Base-by-base conservation (phyloP, 2,329 filamentous ascomycete genomes). In the Paramyrothecium sp. region DNA sequence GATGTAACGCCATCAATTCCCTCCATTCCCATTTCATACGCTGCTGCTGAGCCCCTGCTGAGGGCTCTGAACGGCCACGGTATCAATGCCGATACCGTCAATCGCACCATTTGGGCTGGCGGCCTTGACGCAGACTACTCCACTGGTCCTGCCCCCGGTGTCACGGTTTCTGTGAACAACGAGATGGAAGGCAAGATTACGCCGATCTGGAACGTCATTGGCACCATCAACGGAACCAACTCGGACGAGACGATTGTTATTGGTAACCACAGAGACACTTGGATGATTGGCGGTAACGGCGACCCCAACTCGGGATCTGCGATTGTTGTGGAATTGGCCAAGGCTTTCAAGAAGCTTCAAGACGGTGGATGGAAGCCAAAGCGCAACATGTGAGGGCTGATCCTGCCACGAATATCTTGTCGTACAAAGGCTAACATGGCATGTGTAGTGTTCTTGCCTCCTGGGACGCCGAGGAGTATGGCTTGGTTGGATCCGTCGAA, bases 221-320 rank as follows among this genome's bases (percentile, higher is more conserved):
- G 90, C 21, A 78, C 89, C 26, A 90, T 96, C 68, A 93, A 93
- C 61, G 91, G 91, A 8, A 88, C 87, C 1, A 83, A 91, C 51
- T 73, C 83, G 0, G 89, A 93, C 58, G 90, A 94, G 65, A 90
- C 92, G 0, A 78, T 95, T 34, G 79, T 96, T 11, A 66, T 69
- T 54, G 91, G 91, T 4, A 95, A 94, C 64, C 91, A 95, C 67
- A 83, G 90, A 23, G 91, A 95, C 71, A 89, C 90, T 0, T 94
- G 90, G 90, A 88, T 92, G 69, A 84, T 89, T 50, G 91, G 91
- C n/a, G 91, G 91, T 22, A 90, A 90, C n/a, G 89, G 83, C 3
- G 91, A 95, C 63, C 91, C 91, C 0, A 93, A 93, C 73, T 90
- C 88, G 59, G 91, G 91, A 53, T 91, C 88, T 10, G 89, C 91